Evolutionary conservation across 2,329 filamentous ascomycete genomes (phyloP).

Genomic region (Colletotrichum cuscutae): DNA sequence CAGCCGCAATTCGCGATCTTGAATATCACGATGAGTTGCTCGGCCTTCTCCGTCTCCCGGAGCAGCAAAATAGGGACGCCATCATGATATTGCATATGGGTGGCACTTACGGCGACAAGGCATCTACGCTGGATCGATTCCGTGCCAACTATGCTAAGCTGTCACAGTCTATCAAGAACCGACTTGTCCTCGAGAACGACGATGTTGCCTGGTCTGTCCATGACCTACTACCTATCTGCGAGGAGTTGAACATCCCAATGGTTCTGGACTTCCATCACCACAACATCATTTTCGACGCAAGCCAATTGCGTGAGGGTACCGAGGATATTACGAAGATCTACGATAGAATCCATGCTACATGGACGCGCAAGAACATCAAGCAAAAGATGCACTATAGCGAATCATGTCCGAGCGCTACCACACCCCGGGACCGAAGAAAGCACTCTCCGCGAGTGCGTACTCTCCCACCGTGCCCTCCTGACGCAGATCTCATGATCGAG

Average conservation of each 20-base stretch:
- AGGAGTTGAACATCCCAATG: conserved; percentile 92
- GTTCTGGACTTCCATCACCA: conserved; percentile 96
- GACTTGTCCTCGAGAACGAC: conserved; percentile 92
- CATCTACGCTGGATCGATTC: conserved; percentile 81
- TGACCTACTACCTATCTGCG: conserved; percentile 87
- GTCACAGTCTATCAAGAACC: conserved; percentile 76
- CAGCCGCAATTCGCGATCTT: conserved; percentile 81
- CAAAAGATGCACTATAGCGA: conserved; percentile 99
- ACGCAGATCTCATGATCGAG: conserved; percentile 99
- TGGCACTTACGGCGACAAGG: conserved; percentile 88
- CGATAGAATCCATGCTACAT: conserved; percentile 83
- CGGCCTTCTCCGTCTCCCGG: conserved; percentile 77
- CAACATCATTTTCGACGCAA: conserved; percentile 87
- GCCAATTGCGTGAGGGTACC: conserved; percentile 82
- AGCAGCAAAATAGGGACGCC: conserved; percentile 84
- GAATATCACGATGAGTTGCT: conserved; percentile 91
- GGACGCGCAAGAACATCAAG: conserved; percentile 83
- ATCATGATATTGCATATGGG: conserved; percentile 97
- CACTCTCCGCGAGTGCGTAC: conserved; percentile 83
- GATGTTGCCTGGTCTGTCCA: conserved; percentile 95
- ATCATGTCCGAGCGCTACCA: conserved; percentile 79
- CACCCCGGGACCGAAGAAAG: conserved; percentile 81
- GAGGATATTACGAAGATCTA: conserved; percentile 80
- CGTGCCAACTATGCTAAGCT: conserved; percentile 76
- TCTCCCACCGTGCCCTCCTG: conserved; percentile 81